phyloP scores from a whole-genome alignment of 1,284 basidiomycete genomes.

The Malassezia caprae region DNA sequence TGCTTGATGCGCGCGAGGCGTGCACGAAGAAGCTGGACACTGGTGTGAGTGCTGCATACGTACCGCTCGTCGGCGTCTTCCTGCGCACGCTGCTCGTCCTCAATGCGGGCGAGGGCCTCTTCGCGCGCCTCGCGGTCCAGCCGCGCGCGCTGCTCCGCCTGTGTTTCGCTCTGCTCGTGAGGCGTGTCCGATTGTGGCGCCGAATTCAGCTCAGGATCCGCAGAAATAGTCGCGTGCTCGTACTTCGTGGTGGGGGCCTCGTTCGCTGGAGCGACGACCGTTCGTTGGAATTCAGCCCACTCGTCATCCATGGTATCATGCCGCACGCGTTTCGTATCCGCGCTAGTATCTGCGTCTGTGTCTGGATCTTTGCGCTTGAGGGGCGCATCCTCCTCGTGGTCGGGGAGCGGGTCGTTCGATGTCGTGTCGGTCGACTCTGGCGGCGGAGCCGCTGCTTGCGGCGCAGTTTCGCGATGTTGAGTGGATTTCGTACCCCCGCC shows the following conservation, averaged over 20 bases:
- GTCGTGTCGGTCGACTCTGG: background rate
- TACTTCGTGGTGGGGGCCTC: background rate
- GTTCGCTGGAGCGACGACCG: background rate
- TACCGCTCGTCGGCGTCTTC: conserved; percentile 36
- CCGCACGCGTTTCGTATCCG: conserved; percentile 6
- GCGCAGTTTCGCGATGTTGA: background rate
- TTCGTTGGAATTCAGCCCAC: conserved; percentile 35
- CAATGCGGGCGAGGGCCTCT: conserved; percentile 30
- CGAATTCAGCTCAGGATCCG: conserved; percentile 22
- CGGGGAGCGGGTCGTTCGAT: background rate
- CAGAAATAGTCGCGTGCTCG: conserved; percentile 26
- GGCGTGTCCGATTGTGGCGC: background rate
- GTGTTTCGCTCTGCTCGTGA: conserved; percentile 2
- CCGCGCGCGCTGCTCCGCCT: conserved; percentile 11
- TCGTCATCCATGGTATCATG: conserved; percentile 21
- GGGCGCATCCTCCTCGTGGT: background rate
- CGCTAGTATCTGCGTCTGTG: background rate
- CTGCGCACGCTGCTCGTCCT: conserved; percentile 34
- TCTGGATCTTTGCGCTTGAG: conserved; percentile 10
- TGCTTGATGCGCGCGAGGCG: conserved; percentile 12
- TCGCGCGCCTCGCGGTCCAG: conserved; percentile 30
- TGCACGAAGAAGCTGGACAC: conserved; percentile 3
- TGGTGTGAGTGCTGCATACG: conserved; percentile 3
- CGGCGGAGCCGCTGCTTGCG: background rate
- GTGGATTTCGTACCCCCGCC: background rate